Conservation (phyloP, 108 stramenopile genomes). For the Epipyxis sp. region DNA sequence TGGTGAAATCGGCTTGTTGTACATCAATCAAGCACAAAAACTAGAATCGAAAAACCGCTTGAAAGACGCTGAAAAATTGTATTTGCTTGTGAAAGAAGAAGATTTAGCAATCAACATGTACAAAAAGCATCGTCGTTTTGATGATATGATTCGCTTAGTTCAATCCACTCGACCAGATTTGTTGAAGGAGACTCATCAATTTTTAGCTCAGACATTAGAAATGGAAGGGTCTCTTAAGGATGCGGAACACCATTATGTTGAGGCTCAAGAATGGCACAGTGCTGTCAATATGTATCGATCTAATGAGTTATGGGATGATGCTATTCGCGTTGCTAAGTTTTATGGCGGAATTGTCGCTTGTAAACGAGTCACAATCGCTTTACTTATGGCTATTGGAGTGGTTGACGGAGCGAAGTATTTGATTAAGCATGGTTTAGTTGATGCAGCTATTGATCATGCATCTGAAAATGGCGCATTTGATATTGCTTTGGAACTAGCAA, state of each 20-base stretch:
- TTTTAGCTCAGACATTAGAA: conserved; percentile 59
- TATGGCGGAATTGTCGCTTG: conserved; percentile 57
- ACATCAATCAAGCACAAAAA: conserved; percentile 57
- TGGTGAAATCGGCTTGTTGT: conserved; percentile 54
- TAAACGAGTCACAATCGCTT: conserved; percentile 61
- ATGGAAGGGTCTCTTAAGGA: conserved; percentile 51
- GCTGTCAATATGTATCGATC: conserved; percentile 65
- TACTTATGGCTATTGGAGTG: conserved; percentile 57
- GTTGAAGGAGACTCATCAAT: conserved; percentile 60
- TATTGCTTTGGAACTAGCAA: conserved; percentile 58
- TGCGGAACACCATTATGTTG: conserved; percentile 62
- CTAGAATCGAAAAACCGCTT: conserved; percentile 47
- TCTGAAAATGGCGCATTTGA: conserved; percentile 55
- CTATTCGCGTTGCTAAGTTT: conserved; percentile 58
- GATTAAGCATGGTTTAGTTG: conserved; percentile 57
- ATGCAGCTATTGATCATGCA: conserved; percentile 62
- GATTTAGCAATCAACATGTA: conserved; percentile 64
- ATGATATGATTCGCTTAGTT: conserved; percentile 60
- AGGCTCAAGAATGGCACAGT: conserved; percentile 60
- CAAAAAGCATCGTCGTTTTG: conserved; percentile 55
- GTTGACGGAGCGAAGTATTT: conserved; percentile 60
- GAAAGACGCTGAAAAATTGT: conserved; percentile 57
- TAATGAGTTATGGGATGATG: conserved; percentile 61
- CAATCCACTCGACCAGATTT: conserved; percentile 47
- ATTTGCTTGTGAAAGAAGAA: conserved; percentile 51